These are phyloP conservation scores for sorghum (Sorghum bicolor) DNA, from an alignment of 176 grass and related monocot species.

Conservation along the genomic window Sorghum_bicolor_NCBIv3 NC_012875.2:48850501-48851000, in stretches of 20 bases:
- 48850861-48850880: constrained; percentile 67
- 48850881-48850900: constrained; percentile 79
- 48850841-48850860: constrained; percentile 75
- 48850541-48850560: background rate
- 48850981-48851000: constrained; percentile 71
- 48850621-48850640: constrained; percentile 18
- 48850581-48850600: background rate
- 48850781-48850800: background rate
- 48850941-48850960: constrained; percentile 62
- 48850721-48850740: background rate
- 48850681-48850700: background rate
- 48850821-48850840: constrained; percentile 86
- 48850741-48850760: background rate
- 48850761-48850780: background rate
- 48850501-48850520: constrained; percentile 30
- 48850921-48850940: constrained; percentile 43
- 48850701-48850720: background rate
- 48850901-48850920: constrained; percentile 69
- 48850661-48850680: background rate
- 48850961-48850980: constrained; percentile 96
- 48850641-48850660: background rate
- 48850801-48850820: constrained; percentile 23
- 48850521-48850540: background rate
- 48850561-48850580: too few relatives aligned
- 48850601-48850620: constrained; percentile 36